Evolutionary conservation across 352 stramenopile species (phyloP), one percentile per base, ranked within the genome.

Genomic region (Pythium plurisporium): DNA sequence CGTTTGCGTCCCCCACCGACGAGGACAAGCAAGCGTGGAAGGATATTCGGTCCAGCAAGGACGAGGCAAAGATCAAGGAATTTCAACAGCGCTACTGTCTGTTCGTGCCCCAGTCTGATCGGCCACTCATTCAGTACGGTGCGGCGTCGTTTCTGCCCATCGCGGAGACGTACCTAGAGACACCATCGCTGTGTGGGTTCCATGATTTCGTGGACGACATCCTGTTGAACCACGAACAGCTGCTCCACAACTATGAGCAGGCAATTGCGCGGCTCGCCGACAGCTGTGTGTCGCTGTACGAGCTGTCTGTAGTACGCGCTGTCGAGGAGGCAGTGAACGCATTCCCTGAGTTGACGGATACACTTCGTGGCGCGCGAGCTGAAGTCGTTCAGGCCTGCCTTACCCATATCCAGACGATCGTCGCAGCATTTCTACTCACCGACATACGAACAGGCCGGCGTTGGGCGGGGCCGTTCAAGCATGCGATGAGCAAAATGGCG

Each of bases 141-240:
- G 62, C 74, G 14, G 58, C 31, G 26, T 23, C 73, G 48, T 36
- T 86, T 9, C 57, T 86, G 0, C 69, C 72, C 3, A 30, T 77
- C 1, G 70, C 76, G 22, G 44, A 57, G n/a, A 75, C 76, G 31
- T 84, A 84, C 48, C 37, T 86, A n/a, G 59, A 50, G 0, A 53
- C 57, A 25, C 34, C n/a, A 10, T 82, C 73, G 2, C 27, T 83
- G 17, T 81, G 69, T 20, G 76, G 76, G 1, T 82, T 74, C 62
- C 62, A 81, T 54, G 76, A 86, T 50, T 76, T 86, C 33, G 54
- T 86, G 8, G 76, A 86, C 44, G 76, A 86, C 43, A 70, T 82
- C 15, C 40, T 82, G 8, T 51, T 86, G 22, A 79, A 74, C 48
- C 62, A 82, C 25, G 48, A 26, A 0, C 67, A 76, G 56, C 30